Base-by-base conservation (phyloP, 2,329 filamentous ascomycete genomes). In the Nigrospora osmanthi region DNA sequence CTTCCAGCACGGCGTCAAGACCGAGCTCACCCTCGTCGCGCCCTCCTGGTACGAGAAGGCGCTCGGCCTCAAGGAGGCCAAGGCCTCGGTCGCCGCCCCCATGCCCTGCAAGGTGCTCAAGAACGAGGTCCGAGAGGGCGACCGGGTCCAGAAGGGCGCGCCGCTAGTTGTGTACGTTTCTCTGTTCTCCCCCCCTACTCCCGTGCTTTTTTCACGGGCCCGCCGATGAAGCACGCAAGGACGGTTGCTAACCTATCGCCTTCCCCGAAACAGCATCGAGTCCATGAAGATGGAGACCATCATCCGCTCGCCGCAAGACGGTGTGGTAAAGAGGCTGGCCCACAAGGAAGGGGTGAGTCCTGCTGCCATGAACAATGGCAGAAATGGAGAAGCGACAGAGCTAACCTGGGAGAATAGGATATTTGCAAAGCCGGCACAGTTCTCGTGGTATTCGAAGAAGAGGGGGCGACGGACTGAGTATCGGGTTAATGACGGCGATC, bases 91-190 rank as follows among this genome's bases (percentile, higher is more conserved):
- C 2, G 75, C 87, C 19, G 89, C 93, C 17, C 93, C 93, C 0
- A 98, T 98, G 93, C 93, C 93, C 2, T 97, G 93, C 68, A 97
- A 97, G 69, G 85, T 98, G 23, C 69, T 98, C 49, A 81, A 88
- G 52, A 93, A 96, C 40, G 87, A 95, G 64, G 89, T 96, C 0
- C 68, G 75, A 28, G 89, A 89, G 54, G 93, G 93, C 0, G 81
- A 95, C 51, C 68, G 66, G 39, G 93, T 98, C 14, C 81, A 82
- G 60, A 94, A 91, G 69, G 90, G 91, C 38, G 82, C 91, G 46
- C 81, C 89, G 7, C 69, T 98, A 47, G 87, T 97, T 12, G 89
- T 97, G 70, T 83, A 64, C 74, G 79, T 72, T 6, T 6, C 19
- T 16, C n/a, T 14, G 2, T 5, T 35, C 30, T 38, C 14, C 31